Evolutionary conservation across 176 grass and related monocot species (phyloP).

Genomic region (Zea mays): DNA sequence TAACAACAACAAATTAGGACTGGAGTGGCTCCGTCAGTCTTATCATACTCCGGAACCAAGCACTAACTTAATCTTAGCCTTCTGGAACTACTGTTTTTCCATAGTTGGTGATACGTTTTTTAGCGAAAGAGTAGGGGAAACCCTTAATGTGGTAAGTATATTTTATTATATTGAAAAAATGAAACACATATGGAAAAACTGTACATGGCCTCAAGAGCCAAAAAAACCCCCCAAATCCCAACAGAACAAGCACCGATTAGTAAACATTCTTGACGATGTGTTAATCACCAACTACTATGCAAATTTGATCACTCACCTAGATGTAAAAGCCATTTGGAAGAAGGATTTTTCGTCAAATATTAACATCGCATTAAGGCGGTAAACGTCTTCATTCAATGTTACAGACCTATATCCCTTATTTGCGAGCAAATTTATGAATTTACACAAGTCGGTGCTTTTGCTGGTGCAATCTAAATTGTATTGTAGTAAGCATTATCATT

Average conservation of each 20-base stretch:
- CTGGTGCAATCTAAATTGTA: background rate
- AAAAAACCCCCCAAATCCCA: background rate
- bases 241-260: background rate
- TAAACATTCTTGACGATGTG: background rate
- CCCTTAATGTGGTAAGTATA: background rate
- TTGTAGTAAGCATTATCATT: background rate
- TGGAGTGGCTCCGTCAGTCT: too few relatives aligned
- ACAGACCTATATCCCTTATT: background rate
- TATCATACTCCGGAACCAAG: too few relatives aligned
- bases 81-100: too few relatives aligned
- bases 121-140: background rate
- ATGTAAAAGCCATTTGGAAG: background rate
- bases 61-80: too few relatives aligned
- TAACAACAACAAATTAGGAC: too few relatives aligned
- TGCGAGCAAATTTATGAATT: background rate
- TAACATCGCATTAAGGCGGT: background rate
- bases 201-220: background rate
- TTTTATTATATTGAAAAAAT: background rate
- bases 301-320: background rate
- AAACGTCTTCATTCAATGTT: background rate
- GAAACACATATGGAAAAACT: background rate
- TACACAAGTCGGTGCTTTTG: background rate
- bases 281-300: too few relatives aligned
- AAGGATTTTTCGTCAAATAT: background rate
- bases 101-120: background rate